Conservation (phyloP, 352 stramenopile genomes). For the Pythium brachiatum region DNA sequence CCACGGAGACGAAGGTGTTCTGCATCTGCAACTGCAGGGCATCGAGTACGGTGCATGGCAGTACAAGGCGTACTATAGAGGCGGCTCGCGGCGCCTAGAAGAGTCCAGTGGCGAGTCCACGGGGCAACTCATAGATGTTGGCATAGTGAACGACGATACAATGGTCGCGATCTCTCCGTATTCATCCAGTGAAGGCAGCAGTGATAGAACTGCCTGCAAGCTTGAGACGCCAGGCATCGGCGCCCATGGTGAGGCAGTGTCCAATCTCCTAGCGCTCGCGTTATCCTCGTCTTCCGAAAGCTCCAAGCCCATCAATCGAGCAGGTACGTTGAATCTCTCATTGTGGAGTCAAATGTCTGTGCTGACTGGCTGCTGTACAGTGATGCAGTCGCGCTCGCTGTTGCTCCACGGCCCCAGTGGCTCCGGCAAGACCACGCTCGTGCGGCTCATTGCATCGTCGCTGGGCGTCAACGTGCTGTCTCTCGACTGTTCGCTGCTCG, state of each 20-base stretch:
- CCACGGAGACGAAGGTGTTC: slow-evolving; percentile 23
- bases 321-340: background rate
- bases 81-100: slow-evolving; percentile 4
- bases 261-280: slow-evolving; percentile 16
- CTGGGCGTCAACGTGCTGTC: slow-evolving; percentile 54
- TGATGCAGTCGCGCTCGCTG: slow-evolving; percentile 39
- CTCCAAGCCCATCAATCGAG: background rate
- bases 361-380: background rate
- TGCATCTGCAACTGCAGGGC: slow-evolving; percentile 46
- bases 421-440: slow-evolving; percentile 69
- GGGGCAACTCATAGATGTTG: slow-evolving; percentile 23
- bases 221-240: slow-evolving; percentile 36
- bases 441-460: slow-evolving; percentile 47
- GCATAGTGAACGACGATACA: slow-evolving; percentile 57
- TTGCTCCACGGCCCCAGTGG: slow-evolving; percentile 66
- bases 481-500: slow-evolving; percentile 59
- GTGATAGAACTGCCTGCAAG: background rate
- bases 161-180: slow-evolving; percentile 60
- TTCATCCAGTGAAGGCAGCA: slow-evolving; percentile 7
- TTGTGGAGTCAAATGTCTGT: background rate
- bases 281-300: slow-evolving; percentile 3
- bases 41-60: slow-evolving; percentile 61
- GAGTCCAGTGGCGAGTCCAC: background rate
- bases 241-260: slow-evolving; percentile 24
- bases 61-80: slow-evolving; percentile 48